These are phyloP conservation scores for Tuber melanosporum DNA, from an alignment of 495 filamentous ascomycete species.

Conservation along the genomic window DNA sequence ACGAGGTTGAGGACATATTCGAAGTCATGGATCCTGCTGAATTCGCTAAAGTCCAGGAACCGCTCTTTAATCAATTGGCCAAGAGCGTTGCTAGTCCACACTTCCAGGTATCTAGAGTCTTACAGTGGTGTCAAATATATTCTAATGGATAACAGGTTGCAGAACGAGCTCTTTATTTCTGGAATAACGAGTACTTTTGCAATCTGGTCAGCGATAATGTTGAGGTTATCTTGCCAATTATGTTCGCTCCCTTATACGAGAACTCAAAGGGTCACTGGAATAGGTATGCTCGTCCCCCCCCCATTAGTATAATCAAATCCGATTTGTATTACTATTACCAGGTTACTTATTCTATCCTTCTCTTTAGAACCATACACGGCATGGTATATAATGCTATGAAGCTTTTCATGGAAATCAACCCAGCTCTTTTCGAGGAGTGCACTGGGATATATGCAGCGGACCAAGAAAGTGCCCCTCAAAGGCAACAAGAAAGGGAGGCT, in stretches of 20 bases:
- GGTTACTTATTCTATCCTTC: constrained; percentile 2
- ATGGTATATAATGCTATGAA: constrained; percentile 99
- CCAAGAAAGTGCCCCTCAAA: constrained; percentile 76
- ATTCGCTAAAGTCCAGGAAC: constrained; percentile 97
- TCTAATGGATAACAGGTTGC: constrained; percentile 57
- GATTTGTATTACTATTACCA: not conserved
- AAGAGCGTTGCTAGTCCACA: constrained; percentile 98
- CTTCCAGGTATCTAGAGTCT: constrained; percentile 63
- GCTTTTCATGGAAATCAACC: constrained; percentile 99
- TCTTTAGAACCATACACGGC: constrained; percentile 84
- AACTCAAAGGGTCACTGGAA: constrained; percentile 99
- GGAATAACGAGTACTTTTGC: constrained; percentile 99
- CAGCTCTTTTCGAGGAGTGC: constrained; percentile 96
- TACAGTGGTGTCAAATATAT: not conserved
- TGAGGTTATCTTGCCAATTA: constrained; percentile 94
- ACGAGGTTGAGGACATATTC: constrained; percentile 99
- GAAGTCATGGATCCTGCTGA: constrained; percentile 99
- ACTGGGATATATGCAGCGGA: constrained; percentile 97
- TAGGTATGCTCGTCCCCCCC: constrained; percentile 55
- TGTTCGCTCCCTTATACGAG: constrained; percentile 98
- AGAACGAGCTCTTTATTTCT: constrained; percentile 96
- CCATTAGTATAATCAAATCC: not conserved
- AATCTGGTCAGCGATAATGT: constrained; percentile 99
- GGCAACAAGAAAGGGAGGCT: constrained; percentile 65
- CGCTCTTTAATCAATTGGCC: constrained; percentile 90